Evolutionary conservation across 1,139 yeast genomes (phyloP).

Genomic region (Groenewaldozyma sp.): DNA sequence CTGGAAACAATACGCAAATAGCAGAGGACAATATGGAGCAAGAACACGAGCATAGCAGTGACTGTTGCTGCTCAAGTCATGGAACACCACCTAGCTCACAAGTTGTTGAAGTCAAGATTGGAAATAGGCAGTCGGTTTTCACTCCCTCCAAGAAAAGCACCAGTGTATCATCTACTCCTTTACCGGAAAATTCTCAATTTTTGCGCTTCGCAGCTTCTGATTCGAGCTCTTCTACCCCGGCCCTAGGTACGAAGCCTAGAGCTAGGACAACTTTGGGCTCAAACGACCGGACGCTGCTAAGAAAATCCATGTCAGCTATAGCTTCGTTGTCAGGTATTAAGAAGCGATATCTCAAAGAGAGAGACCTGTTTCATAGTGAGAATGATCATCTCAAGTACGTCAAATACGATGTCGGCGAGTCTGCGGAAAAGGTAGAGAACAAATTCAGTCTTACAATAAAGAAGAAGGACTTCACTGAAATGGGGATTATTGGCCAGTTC

Average conservation of each 20-base stretch:
- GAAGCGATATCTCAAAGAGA: background rate
- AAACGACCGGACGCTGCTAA: background rate
- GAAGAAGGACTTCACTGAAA: conserved; percentile 38
- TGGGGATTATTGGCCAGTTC: conserved; percentile 86
- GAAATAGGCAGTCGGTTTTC: background rate
- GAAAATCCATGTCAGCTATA: background rate
- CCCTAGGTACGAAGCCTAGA: background rate
- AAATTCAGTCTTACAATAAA: conserved; percentile 23
- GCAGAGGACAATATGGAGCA: background rate
- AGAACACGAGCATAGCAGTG: background rate
- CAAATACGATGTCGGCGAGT: conserved; percentile 14
- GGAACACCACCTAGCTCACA: background rate
- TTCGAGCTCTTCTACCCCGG: background rate
- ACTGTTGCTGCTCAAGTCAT: background rate
- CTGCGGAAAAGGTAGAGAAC: conserved; percentile 40
- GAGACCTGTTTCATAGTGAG: background rate
- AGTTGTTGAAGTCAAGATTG: background rate
- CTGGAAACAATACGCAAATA: background rate
- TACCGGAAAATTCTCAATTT: background rate
- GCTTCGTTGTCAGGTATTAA: too few species aligned
- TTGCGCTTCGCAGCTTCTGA: background rate
- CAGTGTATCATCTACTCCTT: background rate
- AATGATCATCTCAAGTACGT: background rate
- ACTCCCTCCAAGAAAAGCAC: background rate
- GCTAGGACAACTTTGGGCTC: background rate